Evolutionary conservation across 129 eudicot species (phyloP).

Genomic region (Rutidosis leptorrhynchoides): DNA sequence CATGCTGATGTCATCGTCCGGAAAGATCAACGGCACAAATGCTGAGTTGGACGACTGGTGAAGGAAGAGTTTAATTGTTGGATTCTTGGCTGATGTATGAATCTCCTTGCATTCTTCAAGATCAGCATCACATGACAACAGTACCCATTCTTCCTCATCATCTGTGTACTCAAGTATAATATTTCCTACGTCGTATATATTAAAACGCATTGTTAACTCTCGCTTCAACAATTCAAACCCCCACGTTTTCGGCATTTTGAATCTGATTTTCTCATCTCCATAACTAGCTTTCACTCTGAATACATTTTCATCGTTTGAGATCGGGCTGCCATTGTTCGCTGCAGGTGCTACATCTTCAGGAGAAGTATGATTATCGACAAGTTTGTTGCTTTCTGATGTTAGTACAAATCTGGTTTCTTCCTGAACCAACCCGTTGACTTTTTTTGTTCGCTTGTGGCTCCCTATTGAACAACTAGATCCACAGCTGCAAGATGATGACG

Average conservation of each 20-base stretch:
- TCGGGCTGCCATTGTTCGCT: slow-evolving; percentile 19
- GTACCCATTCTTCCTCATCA: slow-evolving; percentile 64
- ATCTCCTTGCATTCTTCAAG: slow-evolving; percentile 63
- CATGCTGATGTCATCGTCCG: slow-evolving; percentile 15
- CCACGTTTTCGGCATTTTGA: slow-evolving; percentile 39
- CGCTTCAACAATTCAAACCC: slow-evolving; percentile 37
- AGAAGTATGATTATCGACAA: slow-evolving; percentile 13
- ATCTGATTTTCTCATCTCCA: slow-evolving; percentile 54
- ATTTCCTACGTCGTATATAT: slow-evolving; percentile 24
- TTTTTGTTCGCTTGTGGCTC: slow-evolving; percentile 9
- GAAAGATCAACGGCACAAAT: slow-evolving; percentile 17
- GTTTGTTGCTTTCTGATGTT: slow-evolving; percentile 32
- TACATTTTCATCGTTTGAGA: slow-evolving; percentile 20
- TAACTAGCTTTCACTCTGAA: slow-evolving; percentile 48
- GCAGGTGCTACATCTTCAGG: slow-evolving; percentile 28
- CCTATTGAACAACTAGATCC: slow-evolving; percentile 36
- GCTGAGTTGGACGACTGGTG: slow-evolving; percentile 23
- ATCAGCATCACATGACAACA: slow-evolving; percentile 67
- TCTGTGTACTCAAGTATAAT: slow-evolving; percentile 49
- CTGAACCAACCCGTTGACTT: slow-evolving; percentile 20
- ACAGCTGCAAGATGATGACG: slow-evolving; percentile 46
- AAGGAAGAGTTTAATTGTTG: slow-evolving; percentile 44
- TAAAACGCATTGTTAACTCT: slow-evolving; percentile 49
- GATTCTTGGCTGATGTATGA: slow-evolving; percentile 38
- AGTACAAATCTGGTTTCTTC: slow-evolving; percentile 38